phyloP scores from a whole-genome alignment of 177 flowering plant genomes.

The Vitis hybrid region DNA sequence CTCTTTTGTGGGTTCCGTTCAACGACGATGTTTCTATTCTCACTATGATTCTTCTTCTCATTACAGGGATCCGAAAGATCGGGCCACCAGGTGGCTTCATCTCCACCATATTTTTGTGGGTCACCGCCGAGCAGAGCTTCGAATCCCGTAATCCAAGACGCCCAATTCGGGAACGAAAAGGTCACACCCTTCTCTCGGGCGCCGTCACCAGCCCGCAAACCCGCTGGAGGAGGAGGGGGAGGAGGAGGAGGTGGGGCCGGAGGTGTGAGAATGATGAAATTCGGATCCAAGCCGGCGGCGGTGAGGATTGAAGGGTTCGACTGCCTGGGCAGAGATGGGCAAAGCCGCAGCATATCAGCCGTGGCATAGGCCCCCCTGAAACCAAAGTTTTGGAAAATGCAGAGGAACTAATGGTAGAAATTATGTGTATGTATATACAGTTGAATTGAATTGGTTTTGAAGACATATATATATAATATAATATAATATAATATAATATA shows the following conservation, averaged over 20 bases:
- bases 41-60: neutral
- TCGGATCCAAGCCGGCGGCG: slow-evolving; percentile 43
- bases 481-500: neutral
- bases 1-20: too few species aligned
- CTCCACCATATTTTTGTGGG: slow-evolving; percentile 56
- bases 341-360: slow-evolving; percentile 45
- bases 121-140: slow-evolving; percentile 63
- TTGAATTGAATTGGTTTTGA: neutral
- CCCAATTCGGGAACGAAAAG: slow-evolving; percentile 34
- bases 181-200: slow-evolving; percentile 7
- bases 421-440: slow-evolving; percentile 14
- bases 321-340: slow-evolving; percentile 40
- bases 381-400: neutral
- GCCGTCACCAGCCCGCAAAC: slow-evolving; percentile 9
- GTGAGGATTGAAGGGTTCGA: slow-evolving; percentile 65
- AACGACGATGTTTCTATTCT: too few species aligned
- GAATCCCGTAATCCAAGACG: slow-evolving; percentile 61
- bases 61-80: slow-evolving; percentile 37
- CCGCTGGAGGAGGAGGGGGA: slow-evolving; percentile 25
- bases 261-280: slow-evolving; percentile 31
- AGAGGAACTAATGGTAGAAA: neutral
- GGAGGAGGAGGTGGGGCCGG: too few species aligned
- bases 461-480: neutral
- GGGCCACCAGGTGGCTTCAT: slow-evolving; percentile 33
- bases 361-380: slow-evolving; percentile 30